phyloP scores from a whole-genome alignment of 306 rosid species.

The Pterocarpus santalinus region DNA sequence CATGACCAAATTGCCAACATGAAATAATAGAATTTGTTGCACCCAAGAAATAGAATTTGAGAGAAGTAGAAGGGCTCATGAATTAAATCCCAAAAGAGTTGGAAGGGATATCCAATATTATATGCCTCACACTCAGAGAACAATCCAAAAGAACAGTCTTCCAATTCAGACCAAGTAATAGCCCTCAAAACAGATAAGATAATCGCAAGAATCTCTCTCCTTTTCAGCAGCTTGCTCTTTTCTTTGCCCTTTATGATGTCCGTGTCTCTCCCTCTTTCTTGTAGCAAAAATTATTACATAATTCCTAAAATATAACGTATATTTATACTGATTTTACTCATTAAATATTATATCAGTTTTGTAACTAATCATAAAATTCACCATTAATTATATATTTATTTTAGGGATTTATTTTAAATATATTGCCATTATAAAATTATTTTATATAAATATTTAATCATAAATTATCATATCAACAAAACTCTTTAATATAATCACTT shows the following conservation, averaged over 20 bases:
- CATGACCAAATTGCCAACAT: background rate
- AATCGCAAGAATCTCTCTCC: slow-evolving; percentile 32
- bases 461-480: too few relatives aligned
- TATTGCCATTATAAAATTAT: too few relatives aligned
- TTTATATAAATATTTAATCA: too few relatives aligned
- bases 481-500: too few relatives aligned
- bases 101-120: background rate
- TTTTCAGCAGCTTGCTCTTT: background rate
- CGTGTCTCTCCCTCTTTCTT: background rate
- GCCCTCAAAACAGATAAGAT: slow-evolving; percentile 43
- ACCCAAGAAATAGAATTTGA: background rate
- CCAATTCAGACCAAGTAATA: slow-evolving; percentile 45
- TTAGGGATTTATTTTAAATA: too few relatives aligned
- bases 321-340: too few relatives aligned
- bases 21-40: background rate
- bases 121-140: slow-evolving; percentile 1
- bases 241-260: background rate
- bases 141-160: slow-evolving; percentile 38
- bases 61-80: background rate
- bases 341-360: too few relatives aligned
- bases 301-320: too few relatives aligned
- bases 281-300: background rate
- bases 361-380: too few relatives aligned
- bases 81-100: background rate
- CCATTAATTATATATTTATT: too few relatives aligned